Evolutionary conservation across 495 filamentous ascomycete species (phyloP), one percentile per base, ranked within the genome.

Genomic region (Xylaria intraflava): DNA sequence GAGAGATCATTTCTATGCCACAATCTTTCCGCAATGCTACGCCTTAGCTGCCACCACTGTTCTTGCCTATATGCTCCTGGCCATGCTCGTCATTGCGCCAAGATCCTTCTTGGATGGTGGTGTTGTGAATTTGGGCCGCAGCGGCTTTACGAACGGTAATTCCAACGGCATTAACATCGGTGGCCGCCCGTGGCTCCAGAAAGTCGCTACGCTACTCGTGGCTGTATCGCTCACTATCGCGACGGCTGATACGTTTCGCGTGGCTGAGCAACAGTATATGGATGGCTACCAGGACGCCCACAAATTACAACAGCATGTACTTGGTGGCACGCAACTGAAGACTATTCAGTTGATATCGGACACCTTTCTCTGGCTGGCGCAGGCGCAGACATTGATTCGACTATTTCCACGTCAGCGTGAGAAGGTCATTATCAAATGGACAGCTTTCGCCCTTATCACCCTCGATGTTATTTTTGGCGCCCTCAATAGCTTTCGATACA

Each of bases 371-470:
- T 98, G 93, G 93, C 82, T 97, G 49, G 93, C 93, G 1, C 93
- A 98, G 69, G 91, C 94, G 0, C 93, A 98, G 67, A 98, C 93
- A 0, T 73, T 98, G 43, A 96, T 98, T 62, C 83, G 93, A 43
- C 73, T 98, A 0, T 98, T 98, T 62, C 94, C 94, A 16, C 87
- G 93, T 23, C 90, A 96, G 62, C 90, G 94, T 57, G 93, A 98
- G 67, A 97, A 96, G 70, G 82, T 97, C 19, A 87, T 96, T 63
- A 98, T 98, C 72, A 97, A 96, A 71, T 98, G 93, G 93, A 86
- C 89, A 8, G 93, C 90, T 1, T 96, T 97, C 69, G 88, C 86
- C 5, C 78, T 98, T 40, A 96, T 98, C 57, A 77, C 89, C 2
- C 75, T 97, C 24, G 93, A 97, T 62, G 86, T 89, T 6, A 83